Conservation (phyloP, 75 land plant genomes). For the Pinus albicaulis region DNA sequence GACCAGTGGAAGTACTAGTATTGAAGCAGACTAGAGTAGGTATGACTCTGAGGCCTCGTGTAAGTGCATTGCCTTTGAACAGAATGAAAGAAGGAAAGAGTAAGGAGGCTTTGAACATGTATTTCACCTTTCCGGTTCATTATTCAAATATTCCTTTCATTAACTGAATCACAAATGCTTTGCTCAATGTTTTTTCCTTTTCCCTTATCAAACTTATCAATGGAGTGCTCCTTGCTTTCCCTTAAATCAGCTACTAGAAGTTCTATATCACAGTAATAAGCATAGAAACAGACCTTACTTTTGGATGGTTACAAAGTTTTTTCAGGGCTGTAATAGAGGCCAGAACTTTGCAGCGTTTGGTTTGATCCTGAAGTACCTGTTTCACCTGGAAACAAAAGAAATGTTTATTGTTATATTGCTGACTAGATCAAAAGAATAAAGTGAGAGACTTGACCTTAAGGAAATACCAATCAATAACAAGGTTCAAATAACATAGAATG, state of each 20-base stretch:
- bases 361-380: constrained; percentile 63
- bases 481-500: not conserved
- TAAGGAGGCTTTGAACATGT: not conserved
- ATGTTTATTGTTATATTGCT: not conserved
- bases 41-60: too few species aligned
- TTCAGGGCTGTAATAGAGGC: constrained; percentile 94
- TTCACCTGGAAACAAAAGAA: constrained; percentile 47
- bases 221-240: not conserved
- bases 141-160: not conserved
- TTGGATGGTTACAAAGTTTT: constrained; percentile 97
- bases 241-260: too few species aligned
- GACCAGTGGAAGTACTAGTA: too few species aligned
- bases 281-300: constrained; percentile 38
- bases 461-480: not conserved
- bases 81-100: too few species aligned
- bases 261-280: not conserved
- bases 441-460: not conserved
- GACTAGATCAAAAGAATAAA: not conserved
- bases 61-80: too few species aligned
- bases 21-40: too few species aligned
- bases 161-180: too few species aligned
- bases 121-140: not conserved
- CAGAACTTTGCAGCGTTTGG: constrained; percentile 77
- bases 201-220: not conserved
- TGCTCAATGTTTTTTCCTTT: not conserved